Evolutionary conservation across 768 basidiomycete species (phyloP), one percentile per base, ranked within the genome.

Genomic region (Russula emetica): DNA sequence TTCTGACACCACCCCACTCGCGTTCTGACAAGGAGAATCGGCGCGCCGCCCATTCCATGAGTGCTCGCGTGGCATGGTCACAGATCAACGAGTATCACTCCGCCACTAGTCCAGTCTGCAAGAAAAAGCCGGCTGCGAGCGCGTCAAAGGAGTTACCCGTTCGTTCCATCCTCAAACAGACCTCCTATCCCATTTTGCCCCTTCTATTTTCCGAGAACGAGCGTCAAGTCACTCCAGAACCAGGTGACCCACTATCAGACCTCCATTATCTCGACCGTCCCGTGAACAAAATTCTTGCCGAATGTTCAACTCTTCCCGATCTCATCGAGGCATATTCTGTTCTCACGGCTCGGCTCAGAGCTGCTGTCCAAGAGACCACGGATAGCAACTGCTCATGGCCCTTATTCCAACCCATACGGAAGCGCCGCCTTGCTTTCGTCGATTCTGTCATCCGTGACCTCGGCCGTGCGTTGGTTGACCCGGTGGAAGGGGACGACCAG

Each of bases 191-290:
- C 10, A 63, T 73, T 24, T 74, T 80, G 24, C 72, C 79, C 1
- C 70, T 72, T 3, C 64, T 78, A 3, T 77, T 82, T n/a, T 32
- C 52, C 5, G 76, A 79, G 55, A 75, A 74, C 28, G 73, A 75
- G 57, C 82, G 90, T 61, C 85, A 90, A 61, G 74, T 78, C 16
- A 92, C 91, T 0, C 92, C 91, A n/a, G 90, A 90, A 69, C 91
- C 92, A 2, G 74, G 75, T 2, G 83, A 85, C 69, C 87, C 89
- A 13, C 78, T 90, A 20, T 78, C 78, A 8, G 79, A 90, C 69
- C 74, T 85, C 14, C 73, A 74, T 22, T 93, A 90, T 71, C 82
- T 93, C 34, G 79, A 79, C n/a, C 76, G 79, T 30, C 85, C 90
- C 3, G 80, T 93, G 3, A 73, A 80, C 3, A 80, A 77, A 55